Base-by-base conservation (phyloP, 2,329 filamentous ascomycete genomes). In the Alternaria sp. region DNA sequence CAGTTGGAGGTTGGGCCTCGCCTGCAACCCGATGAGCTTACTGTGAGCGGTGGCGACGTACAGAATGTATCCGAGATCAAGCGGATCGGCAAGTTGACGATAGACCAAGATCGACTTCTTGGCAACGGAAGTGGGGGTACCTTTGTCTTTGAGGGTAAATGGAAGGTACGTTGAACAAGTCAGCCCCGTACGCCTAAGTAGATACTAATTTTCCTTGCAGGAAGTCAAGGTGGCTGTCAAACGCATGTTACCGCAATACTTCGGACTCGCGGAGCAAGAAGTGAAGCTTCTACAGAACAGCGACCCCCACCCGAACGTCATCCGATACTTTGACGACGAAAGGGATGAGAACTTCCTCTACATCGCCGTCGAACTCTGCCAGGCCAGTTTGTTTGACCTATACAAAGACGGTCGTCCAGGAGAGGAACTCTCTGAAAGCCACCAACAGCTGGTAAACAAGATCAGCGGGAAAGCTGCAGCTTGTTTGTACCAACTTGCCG, bases 251-350 rank as follows among this genome's bases (percentile, higher is more conserved):
- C 92, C 94, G 33, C 92, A 97, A 67, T 97, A 97, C 70, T 97
- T 93, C 74, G 94, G 97, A 65, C 91, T 99, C 67, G 95, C 95
- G 0, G 93, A 92, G 10, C 93, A 97, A 71, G 95, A 99, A 79
- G 96, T 97, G 1, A 90, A 90, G 60, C 83, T 98, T 51, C 80
- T 99, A 10, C 86, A 96, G 60, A 93, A 97, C 76, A 97, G 93
- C 72, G 95, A 99, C 68, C 91, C 97, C 70, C 95, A 99, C 72
- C 89, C 90, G 11, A 98, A 99, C 75, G 94, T 99, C 40, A 96
- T 99, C 65, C 92, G 94, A 37, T 99, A 99, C 74, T 97, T 92
- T 72, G 93, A 93, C 48, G 93, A 97, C 70, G 91, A 97, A 70
- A 89, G 91, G 69, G 92, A 92, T 10, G 87, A 91, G 34, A 91